phyloP scores from a whole-genome alignment of 495 filamentous ascomycete species.

The Xylaria flabelliformis region DNA sequence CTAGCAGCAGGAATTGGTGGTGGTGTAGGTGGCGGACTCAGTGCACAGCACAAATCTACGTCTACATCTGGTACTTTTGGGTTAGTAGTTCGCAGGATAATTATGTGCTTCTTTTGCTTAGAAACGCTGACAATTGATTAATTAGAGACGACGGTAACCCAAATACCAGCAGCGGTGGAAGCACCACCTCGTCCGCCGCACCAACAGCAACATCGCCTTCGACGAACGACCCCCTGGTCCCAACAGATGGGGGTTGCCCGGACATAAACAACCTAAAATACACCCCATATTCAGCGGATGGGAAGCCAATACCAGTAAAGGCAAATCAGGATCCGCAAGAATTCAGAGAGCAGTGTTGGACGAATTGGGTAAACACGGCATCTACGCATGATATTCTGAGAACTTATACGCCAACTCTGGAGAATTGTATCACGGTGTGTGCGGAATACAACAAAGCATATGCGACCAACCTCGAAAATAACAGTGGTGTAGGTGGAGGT shows the following conservation, averaged over 20 bases:
- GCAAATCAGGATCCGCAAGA: constrained; percentile 31
- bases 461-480: constrained; percentile 27
- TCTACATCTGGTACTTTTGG: constrained; percentile 12
- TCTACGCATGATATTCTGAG: constrained; percentile 41
- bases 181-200: constrained; percentile 13
- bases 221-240: constrained; percentile 22
- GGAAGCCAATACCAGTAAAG: constrained; percentile 34
- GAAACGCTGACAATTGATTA: constrained; percentile 22
- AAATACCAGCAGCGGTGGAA: neutral
- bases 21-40: constrained; percentile 42
- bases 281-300: constrained; percentile 38
- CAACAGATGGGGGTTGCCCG: constrained; percentile 41
- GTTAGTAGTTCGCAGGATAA: constrained; percentile 17
- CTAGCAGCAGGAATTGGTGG: constrained; percentile 44
- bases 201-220: constrained; percentile 29
- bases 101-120: neutral
- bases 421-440: constrained; percentile 44
- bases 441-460: constrained; percentile 44
- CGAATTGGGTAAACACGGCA: constrained; percentile 39
- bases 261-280: constrained; percentile 35
- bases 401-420: constrained; percentile 43
- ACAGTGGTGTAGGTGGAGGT: constrained; percentile 34
- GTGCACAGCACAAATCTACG: constrained; percentile 27
- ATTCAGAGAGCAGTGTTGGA: constrained; percentile 43
- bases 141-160: constrained; percentile 19